Evolutionary conservation across 331 rosid genomes (phyloP), one percentile per base, ranked within the genome.

Genomic region (Spiraea crenata): DNA sequence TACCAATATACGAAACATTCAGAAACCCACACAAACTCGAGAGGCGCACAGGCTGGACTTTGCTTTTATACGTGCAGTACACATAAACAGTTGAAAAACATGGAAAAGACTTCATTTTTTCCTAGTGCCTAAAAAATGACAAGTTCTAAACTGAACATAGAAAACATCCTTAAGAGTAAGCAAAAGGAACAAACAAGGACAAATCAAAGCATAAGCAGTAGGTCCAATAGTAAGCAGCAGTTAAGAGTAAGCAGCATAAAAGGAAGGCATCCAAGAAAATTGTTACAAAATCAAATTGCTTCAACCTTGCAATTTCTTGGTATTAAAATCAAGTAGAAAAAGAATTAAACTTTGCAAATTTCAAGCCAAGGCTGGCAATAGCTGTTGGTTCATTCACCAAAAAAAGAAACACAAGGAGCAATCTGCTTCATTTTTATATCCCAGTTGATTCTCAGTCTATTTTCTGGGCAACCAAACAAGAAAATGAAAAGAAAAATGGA

Each of bases 401-500:
- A 42, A 44, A 17, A 15, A 31, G 3, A 59, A 49, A 49, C 44
- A 17, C 4, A 38, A 40, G 35, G 40, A 52, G 20, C 63, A 17
- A 54, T 4, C 50, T 40, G 31, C 31, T 54, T n/a, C 49, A 38
- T 31, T 63, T 17, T 41, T 0, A 8, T 31, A 34, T 57, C 31
- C 31, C 31, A 14, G 12, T 34, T 14, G n/a, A 3, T 57, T 57
- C 13, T 58, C 63, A 58, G 15, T 61, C 34, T 39, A 61, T 61
- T 39, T 61, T 40, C 15, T 61, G 31, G 34, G 16, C 48, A 61
- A 46, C 17, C 20, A 9, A 41, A 12, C 19, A 34, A 51, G 61
- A 63, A 73, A 40, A 69, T 57, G 12, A 15, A 44, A 25, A 63
- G 47, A 25, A 58, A 51, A 56, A 42, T 56, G 20, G 78, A 39